Conservation (phyloP, 768 basidiomycete species). For the Pulveroboletus sp. region DNA sequence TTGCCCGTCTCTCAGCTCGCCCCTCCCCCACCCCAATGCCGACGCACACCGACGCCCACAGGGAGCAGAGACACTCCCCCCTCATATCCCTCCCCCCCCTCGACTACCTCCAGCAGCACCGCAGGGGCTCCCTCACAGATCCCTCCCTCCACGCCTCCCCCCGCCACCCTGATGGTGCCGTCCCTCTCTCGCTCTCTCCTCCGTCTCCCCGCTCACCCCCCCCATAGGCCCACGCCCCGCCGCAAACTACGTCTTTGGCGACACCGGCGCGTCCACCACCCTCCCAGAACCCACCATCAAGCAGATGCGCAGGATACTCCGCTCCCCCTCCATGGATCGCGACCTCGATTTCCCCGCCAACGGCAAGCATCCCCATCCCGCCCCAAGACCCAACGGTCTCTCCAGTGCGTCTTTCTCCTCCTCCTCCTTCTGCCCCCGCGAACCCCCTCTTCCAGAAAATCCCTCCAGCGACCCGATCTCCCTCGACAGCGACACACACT, state of each 20-base stretch:
- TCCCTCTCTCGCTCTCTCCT: background rate
- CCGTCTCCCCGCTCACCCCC: slow-evolving; percentile 21
- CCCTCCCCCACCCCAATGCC: background rate
- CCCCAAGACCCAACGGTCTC: slow-evolving; percentile 16
- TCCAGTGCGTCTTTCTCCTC: slow-evolving; percentile 21
- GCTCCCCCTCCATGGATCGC: slow-evolving; percentile 51
- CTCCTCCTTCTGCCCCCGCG: slow-evolving; percentile 8
- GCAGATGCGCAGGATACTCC: slow-evolving; percentile 53
- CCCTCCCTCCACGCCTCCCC: slow-evolving; percentile 63
- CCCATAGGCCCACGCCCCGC: slow-evolving; percentile 49
- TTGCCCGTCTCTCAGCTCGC: slow-evolving; percentile 19
- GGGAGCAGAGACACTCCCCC: slow-evolving; percentile 43
- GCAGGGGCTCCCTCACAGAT: slow-evolving; percentile 81
- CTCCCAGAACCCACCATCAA: slow-evolving; percentile 35
- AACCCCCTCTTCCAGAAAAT: slow-evolving; percentile 25
- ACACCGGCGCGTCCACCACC: slow-evolving; percentile 33
- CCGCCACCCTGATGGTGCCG: slow-evolving; percentile 21
- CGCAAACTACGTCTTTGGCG: slow-evolving; percentile 69
- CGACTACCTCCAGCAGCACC: slow-evolving; percentile 73
- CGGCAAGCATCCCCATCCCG: too few relatives aligned
- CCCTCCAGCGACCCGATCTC: slow-evolving; percentile 9
- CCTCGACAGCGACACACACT: slow-evolving; percentile 28
- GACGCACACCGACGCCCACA: slow-evolving; percentile 22
- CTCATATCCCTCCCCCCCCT: slow-evolving; percentile 66
- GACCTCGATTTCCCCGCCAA: too few relatives aligned